These are phyloP conservation scores for Centella asiatica DNA, from an alignment of 129 eudicot genomes.

Conservation along the genomic window DNA sequence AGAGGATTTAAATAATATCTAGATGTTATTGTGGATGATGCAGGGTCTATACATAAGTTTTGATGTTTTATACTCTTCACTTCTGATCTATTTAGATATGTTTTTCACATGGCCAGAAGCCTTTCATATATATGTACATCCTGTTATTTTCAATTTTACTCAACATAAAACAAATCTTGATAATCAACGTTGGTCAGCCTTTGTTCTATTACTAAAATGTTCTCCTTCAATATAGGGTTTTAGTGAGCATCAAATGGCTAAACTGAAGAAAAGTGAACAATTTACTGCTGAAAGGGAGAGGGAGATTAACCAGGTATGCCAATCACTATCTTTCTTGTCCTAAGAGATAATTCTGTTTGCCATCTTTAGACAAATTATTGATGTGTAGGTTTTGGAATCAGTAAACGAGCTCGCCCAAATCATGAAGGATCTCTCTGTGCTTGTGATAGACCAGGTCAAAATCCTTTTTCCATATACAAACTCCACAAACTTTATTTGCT, in stretches of 20 bases:
- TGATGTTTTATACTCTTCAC: not conserved
- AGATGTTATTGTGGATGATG: not conserved
- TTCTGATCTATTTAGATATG: not conserved
- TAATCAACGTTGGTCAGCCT: not conserved
- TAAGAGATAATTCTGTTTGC: not conserved
- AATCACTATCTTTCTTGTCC: not conserved
- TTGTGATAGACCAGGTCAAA: slow-evolving; percentile 83
- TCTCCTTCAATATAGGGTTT: slow-evolving; percentile 43
- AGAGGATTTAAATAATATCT: not conserved
- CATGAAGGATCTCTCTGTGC: slow-evolving; percentile 89
- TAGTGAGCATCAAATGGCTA: slow-evolving; percentile 65
- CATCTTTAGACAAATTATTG: slow-evolving; percentile 1
- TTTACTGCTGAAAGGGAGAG: slow-evolving; percentile 78
- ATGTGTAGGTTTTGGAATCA: slow-evolving; percentile 58
- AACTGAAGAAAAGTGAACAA: slow-evolving; percentile 64
- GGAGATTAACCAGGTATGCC: slow-evolving; percentile 65
- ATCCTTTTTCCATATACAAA: not conserved
- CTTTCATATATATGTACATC: too few species aligned
- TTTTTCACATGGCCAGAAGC: not conserved
- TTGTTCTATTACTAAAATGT: not conserved
- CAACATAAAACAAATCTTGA: not conserved
- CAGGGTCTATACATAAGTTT: not conserved
- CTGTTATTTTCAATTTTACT: not conserved
- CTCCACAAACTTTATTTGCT: not conserved
- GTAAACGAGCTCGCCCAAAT: slow-evolving; percentile 86